Evolutionary conservation across 495 filamentous ascomycete genomes (phyloP).

Genomic region (Lentithecium fluviatile): DNA sequence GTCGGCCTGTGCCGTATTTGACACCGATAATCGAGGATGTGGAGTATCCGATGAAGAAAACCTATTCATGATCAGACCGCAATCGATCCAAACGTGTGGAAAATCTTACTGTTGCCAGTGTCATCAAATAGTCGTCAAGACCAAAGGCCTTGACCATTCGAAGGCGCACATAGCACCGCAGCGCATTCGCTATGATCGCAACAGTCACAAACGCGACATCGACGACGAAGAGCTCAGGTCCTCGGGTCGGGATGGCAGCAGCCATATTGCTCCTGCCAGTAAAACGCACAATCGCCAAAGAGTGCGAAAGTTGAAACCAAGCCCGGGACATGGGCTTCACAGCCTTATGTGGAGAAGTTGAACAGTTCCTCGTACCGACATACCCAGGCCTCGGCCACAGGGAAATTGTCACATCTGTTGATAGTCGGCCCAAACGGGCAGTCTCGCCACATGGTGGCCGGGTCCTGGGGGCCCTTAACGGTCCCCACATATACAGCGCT

Average conservation of each 20-base stretch:
- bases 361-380: too few relatives aligned
- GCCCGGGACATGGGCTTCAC: too few relatives aligned
- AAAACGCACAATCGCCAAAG: too few relatives aligned
- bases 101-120: constrained; percentile 7
- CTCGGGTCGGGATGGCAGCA: constrained; percentile 6
- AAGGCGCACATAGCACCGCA: constrained; percentile 25
- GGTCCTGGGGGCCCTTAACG: too few relatives aligned
- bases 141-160: constrained; percentile 26
- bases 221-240: constrained; percentile 23
- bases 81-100: background rate
- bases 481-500: too few relatives aligned
- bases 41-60: constrained; percentile 11
- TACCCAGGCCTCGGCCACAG: too few relatives aligned
- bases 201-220: constrained; percentile 15
- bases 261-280: constrained; percentile 2
- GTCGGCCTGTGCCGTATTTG: constrained; percentile 17
- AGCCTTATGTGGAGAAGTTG: too few relatives aligned
- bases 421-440: too few relatives aligned
- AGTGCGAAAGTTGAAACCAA: too few relatives aligned
- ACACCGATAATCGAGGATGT: constrained; percentile 17
- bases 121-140: constrained; percentile 25
- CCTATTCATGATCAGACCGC: background rate
- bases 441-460: too few relatives aligned
- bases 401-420: too few relatives aligned
- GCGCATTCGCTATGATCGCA: constrained; percentile 8